Conservation (phyloP, 164 flowering plant species). For the Brasenia schreberi region DNA sequence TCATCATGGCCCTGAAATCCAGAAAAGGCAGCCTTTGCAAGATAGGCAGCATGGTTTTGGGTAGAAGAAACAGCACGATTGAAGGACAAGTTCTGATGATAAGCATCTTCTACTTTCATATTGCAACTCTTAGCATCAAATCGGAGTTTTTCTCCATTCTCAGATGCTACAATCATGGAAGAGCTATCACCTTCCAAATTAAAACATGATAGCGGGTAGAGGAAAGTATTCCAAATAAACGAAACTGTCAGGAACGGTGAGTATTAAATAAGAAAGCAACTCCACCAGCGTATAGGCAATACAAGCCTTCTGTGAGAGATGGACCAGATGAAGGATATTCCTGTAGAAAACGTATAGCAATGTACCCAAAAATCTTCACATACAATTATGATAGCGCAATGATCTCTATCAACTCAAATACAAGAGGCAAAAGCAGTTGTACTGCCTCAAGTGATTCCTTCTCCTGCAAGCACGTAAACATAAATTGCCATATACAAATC, state of each 20-base stretch:
- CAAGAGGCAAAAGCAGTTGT: slow-evolving; percentile 72
- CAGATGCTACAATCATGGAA: slow-evolving; percentile 29
- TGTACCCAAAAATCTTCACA: slow-evolving; percentile 65
- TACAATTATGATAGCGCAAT: slow-evolving; percentile 62
- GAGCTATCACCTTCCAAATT: slow-evolving; percentile 30
- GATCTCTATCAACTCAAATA: slow-evolving; percentile 62
- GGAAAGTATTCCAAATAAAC: slow-evolving; percentile 95
- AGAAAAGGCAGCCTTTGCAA: slow-evolving; percentile 61
- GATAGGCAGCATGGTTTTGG: slow-evolving; percentile 54
- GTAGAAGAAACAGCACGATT: slow-evolving; percentile 52
- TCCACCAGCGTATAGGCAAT: slow-evolving; percentile 60
- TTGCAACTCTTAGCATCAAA: slow-evolving; percentile 18
- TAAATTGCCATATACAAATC: background rate
- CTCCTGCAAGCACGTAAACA: slow-evolving; percentile 40
- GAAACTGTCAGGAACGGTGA: slow-evolving; percentile 92
- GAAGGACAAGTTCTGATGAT: slow-evolving; percentile 36
- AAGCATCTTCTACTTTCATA: slow-evolving; percentile 28
- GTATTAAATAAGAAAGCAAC: slow-evolving; percentile 75
- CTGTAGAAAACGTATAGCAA: slow-evolving; percentile 56
- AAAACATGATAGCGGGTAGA: slow-evolving; percentile 47
- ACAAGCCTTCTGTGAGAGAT: slow-evolving; percentile 58
- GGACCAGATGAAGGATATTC: slow-evolving; percentile 63
- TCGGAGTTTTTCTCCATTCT: slow-evolving; percentile 28
- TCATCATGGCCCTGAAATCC: slow-evolving; percentile 46
- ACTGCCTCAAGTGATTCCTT: slow-evolving; percentile 58